Conservation (phyloP, 441 rosid genomes). For the Theobroma grandiflorum region DNA sequence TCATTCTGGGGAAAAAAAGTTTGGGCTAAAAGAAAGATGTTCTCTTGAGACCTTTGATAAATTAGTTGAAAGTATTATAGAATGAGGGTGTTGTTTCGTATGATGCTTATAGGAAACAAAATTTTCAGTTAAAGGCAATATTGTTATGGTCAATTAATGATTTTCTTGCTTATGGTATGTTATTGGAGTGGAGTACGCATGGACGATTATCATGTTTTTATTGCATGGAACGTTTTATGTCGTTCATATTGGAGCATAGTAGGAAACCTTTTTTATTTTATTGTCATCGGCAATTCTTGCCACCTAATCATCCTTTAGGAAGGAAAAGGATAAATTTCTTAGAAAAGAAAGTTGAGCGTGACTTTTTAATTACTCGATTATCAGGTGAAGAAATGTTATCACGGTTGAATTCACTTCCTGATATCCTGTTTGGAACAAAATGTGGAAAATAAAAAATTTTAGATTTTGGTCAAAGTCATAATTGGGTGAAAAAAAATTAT, state of each 20-base stretch:
- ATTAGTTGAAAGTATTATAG: neutral
- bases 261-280: neutral
- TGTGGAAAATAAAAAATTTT: neutral
- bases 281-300: neutral
- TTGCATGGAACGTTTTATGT: neutral
- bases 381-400: neutral
- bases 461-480: neutral
- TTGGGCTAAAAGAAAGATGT: neutral
- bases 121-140: neutral
- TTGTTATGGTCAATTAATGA: neutral
- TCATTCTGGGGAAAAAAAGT: neutral
- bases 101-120: neutral
- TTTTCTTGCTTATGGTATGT: neutral
- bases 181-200: neutral
- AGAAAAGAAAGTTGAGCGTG: neutral
- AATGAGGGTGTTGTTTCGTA: neutral
- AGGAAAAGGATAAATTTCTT: neutral
- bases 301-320: neutral
- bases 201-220: neutral
- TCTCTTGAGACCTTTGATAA: neutral
- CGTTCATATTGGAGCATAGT: neutral
- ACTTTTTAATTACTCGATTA: neutral
- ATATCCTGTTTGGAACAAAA: neutral
- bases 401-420: neutral
- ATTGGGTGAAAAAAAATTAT: neutral